Percentiles rank a stretch among this genome's conserved stretches.
These are phyloP conservation scores for Sphaerosporella brunnea DNA, from an alignment of 495 filamentous ascomycete genomes.

Conservation along the genomic window DNA sequence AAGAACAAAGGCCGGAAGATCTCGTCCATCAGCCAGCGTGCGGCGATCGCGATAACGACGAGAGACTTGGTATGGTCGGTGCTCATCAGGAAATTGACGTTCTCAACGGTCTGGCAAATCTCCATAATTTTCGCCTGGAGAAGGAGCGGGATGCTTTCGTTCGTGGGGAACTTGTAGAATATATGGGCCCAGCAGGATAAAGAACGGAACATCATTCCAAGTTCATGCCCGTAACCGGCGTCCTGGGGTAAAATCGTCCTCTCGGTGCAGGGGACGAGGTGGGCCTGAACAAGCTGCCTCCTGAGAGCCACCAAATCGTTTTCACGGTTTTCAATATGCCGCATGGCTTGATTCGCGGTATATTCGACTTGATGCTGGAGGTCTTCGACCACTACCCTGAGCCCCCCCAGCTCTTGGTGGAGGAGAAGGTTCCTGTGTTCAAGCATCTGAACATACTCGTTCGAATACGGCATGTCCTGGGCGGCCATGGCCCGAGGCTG, in stretches of 20 bases:
- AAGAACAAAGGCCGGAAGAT: conserved; percentile 7
- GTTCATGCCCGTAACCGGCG: conserved; percentile 6
- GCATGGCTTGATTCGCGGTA: not conserved
- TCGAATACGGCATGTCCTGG: too few relatives aligned
- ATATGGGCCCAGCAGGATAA: conserved; percentile 17
- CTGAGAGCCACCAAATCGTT: not conserved
- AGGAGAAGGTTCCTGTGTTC: too few relatives aligned
- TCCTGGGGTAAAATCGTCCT: too few relatives aligned
- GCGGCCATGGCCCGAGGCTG: too few relatives aligned
- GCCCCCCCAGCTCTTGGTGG: too few relatives aligned
- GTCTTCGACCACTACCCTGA: too few relatives aligned
- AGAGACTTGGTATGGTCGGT: conserved; percentile 14
- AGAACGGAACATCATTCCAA: conserved; percentile 18
- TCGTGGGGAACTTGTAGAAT: conserved; percentile 20
- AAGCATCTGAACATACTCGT: too few relatives aligned
- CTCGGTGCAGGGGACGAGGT: not conserved
- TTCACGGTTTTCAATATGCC: conserved; percentile 1
- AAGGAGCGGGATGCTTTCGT: conserved; percentile 8
- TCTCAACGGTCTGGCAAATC: conserved; percentile 8
- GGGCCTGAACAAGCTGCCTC: not conserved
- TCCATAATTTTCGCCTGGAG: conserved; percentile 6
- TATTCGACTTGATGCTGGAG: too few relatives aligned
- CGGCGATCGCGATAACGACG: conserved; percentile 12
- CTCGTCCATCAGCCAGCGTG: conserved; percentile 3
- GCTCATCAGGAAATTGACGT: conserved; percentile 6